Conservation (phyloP, 331 rosid genomes). For the Phaseolus coccineus region DNA sequence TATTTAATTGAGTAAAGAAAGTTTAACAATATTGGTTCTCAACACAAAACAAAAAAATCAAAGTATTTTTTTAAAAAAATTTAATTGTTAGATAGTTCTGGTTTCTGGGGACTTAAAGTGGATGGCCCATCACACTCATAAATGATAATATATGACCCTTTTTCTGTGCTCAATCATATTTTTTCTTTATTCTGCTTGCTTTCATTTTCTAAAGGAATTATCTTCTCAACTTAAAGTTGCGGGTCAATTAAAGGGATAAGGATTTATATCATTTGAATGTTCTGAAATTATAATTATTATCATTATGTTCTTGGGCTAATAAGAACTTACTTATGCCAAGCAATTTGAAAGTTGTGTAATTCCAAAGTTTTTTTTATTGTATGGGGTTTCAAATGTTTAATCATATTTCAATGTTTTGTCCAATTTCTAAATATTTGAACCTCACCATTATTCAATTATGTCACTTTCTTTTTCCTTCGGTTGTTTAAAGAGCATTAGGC, state of each 20-base stretch:
- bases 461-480: neutral
- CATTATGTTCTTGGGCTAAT: neutral
- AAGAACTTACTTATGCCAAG: neutral
- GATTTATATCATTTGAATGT: neutral
- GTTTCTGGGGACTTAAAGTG: neutral
- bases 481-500: neutral
- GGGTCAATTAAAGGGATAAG: neutral
- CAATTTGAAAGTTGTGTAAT: neutral
- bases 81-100: neutral
- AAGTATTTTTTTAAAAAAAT: neutral
- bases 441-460: neutral
- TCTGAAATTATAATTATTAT: neutral
- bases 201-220: neutral
- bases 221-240: neutral
- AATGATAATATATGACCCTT: neutral
- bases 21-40: neutral
- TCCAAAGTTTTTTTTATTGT: neutral
- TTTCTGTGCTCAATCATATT: constrained; percentile 7
- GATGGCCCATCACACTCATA: neutral
- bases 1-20: neutral
- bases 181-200: neutral
- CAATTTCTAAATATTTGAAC: neutral
- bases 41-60: neutral
- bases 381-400: too few species aligned
- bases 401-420: neutral